Evolutionary conservation across 306 rosid species (phyloP), one percentile per base, ranked within the genome.

Genomic region (Adenanthera pavonina): DNA sequence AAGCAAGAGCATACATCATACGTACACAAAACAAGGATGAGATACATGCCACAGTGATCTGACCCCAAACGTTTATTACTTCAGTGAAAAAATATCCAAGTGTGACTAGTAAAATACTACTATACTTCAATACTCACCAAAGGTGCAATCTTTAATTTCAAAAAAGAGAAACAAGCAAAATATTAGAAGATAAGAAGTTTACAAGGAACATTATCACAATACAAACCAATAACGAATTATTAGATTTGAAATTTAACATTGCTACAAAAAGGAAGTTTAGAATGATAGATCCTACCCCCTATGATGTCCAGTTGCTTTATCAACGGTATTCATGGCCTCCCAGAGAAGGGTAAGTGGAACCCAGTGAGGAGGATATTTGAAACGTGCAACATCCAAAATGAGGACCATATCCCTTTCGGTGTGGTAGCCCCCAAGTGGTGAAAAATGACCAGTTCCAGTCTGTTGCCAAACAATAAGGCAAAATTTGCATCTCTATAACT

Each of bases 321-420:
- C 99, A 81, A 87, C 68, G 56, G 93, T 88, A 81, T 81, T 87
- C 96, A 93, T 90, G 69, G 85, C 98, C 40, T 90, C 87, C 99
- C 99, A 95, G 56, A 93, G 94, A 80, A 87, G 89, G 40, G 85
- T 77, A 81, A 93, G 90, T 15, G 97, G 99, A 86, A 95, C 95
- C 99, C 99, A 95, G 17, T 93, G 99, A 57, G 98, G 96, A 82
- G 98, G 99, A 85, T 95, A 93, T 77, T 95, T 93, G 77, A 93
- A 95, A 75, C 99, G 92, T 35, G 99, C 95, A 57, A 93, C 99
- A 86, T 95, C 99, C 94, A 95, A 85, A 48, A 95, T 84, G 77
- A 95, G 97, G 76, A 88, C 94, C 96, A 95, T 85, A 77, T 95
- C 99, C 79, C 86, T 93, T 77, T 81, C 92, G 44, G 90, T 86